Evolutionary conservation across 345 rosid genomes (phyloP).

Genomic region (Ricinus communis): DNA sequence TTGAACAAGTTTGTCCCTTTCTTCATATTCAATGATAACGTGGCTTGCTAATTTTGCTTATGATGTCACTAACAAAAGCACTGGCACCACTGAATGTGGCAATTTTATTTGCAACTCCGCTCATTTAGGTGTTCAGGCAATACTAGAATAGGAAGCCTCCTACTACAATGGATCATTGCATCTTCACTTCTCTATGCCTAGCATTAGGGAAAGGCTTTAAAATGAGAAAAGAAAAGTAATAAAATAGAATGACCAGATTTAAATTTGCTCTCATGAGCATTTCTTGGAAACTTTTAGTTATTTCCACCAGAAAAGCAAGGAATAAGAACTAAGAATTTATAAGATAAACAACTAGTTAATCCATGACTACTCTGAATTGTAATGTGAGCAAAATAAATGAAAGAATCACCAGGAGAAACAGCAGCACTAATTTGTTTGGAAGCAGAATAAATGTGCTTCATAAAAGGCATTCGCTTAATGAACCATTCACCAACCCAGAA

Average conservation of each 20-base stretch:
- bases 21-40: no score
- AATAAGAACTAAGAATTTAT: background rate
- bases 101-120: background rate
- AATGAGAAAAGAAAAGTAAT: background rate
- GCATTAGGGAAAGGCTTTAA: no score
- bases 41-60: background rate
- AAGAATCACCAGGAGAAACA: conserved; percentile 70
- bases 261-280: background rate
- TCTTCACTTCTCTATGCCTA: background rate
- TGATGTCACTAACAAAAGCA: background rate
- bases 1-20: no score
- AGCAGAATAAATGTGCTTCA: conserved; percentile 74
- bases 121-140: background rate
- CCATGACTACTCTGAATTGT: no score
- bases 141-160: background rate
- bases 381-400: background rate
- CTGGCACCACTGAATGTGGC: background rate
- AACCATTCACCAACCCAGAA: conserved; percentile 84
- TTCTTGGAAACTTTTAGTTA: background rate
- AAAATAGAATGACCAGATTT: background rate
- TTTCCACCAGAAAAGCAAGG: background rate
- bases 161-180: background rate
- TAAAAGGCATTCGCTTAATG: conserved; percentile 76
- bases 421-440: conserved; percentile 86
- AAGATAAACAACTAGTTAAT: no score